A percentile compares a stretch with the other conserved stretches of the same genome.
Evolutionary conservation across 2,329 filamentous ascomycete genomes (phyloP).

Genomic region (Neonectria coccinea): DNA sequence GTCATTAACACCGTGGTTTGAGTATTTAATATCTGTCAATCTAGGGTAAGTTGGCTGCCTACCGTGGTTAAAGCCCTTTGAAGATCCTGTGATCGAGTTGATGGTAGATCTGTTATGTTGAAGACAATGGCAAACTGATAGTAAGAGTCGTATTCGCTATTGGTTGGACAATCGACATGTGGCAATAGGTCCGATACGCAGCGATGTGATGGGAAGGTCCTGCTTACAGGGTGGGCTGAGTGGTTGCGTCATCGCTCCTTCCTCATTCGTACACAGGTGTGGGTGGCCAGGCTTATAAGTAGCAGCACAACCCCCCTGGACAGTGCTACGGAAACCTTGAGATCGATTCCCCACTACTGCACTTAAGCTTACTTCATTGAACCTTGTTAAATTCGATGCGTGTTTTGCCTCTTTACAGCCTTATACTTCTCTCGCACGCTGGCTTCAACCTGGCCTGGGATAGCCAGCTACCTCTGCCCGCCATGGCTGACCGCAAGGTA

Average conservation of each 20-base stretch:
- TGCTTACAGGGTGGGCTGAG: background rate
- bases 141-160: background rate
- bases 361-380: background rate
- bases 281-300: background rate
- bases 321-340: conserved; percentile 39
- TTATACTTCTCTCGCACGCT: background rate
- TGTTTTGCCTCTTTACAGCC: background rate
- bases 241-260: background rate
- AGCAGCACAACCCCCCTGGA: background rate
- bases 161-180: background rate
- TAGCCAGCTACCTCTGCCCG: background rate
- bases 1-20: too few relatives aligned
- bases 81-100: background rate
- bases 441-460: background rate
- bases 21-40: too few relatives aligned
- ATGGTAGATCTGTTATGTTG: background rate
- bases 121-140: background rate
- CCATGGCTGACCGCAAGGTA: conserved; percentile 6
- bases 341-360: background rate
- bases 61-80: background rate
- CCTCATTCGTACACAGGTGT: background rate
- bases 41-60: too few relatives aligned
- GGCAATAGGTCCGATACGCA: background rate
- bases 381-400: background rate
- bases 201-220: background rate